These are phyloP conservation scores for Solanum stenotomum DNA, from an alignment of 257 asterid genomes.

Conservation along the genomic window DNA sequence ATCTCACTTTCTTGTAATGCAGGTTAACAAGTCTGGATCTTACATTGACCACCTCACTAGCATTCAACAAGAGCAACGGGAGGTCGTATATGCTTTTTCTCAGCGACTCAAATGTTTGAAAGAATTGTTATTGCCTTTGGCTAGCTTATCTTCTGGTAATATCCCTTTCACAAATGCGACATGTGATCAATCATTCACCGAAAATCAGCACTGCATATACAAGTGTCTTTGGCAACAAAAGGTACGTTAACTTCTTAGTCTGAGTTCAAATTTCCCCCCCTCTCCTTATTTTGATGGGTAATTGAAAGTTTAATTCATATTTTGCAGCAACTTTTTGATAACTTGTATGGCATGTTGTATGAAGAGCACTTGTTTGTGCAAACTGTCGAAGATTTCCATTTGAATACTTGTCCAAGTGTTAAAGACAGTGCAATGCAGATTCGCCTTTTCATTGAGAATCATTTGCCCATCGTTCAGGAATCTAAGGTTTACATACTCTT, in stretches of 20 bases:
- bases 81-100: constrained; percentile 47
- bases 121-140: constrained; percentile 51
- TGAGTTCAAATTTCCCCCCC: not conserved
- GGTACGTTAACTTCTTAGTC: constrained; percentile 25
- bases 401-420: constrained; percentile 48
- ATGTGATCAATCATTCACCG: constrained; percentile 13
- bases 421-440: constrained; percentile 38
- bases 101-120: constrained; percentile 46
- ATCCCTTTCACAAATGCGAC: constrained; percentile 2
- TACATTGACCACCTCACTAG: constrained; percentile 66
- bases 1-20: constrained; percentile 1
- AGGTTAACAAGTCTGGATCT: constrained; percentile 67
- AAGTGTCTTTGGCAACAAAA: constrained; percentile 89
- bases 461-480: constrained; percentile 48
- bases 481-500: constrained; percentile 45
- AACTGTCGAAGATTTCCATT: constrained; percentile 47
- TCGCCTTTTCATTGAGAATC: constrained; percentile 31
- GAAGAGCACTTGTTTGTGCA: constrained; percentile 58
- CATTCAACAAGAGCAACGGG: constrained; percentile 95
- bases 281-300: not conserved
- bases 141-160: constrained; percentile 43
- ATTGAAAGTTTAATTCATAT: not conserved
- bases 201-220: constrained; percentile 43
- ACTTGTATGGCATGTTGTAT: constrained; percentile 43
- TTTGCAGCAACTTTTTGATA: constrained; percentile 80